phyloP scores from a whole-genome alignment of 331 rosid genomes.

The Spiraea crenata region DNA sequence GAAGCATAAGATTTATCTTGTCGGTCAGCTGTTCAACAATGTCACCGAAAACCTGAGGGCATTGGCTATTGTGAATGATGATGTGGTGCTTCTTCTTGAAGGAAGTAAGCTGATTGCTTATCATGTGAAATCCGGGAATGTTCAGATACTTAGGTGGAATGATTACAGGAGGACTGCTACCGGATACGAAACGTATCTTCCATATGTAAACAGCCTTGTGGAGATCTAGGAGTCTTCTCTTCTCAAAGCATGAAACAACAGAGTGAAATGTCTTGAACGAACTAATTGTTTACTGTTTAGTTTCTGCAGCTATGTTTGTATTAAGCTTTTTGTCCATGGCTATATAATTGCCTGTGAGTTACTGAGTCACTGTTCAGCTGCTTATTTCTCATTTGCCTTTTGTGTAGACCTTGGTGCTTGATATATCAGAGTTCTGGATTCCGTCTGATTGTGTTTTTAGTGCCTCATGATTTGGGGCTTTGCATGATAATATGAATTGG shows the following conservation, averaged over 20 bases:
- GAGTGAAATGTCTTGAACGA: neutral
- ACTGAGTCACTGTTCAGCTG: neutral
- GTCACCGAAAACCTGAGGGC: constrained; percentile 6
- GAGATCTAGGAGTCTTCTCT: neutral
- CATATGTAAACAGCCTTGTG: constrained; percentile 44
- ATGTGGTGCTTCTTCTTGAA: constrained; percentile 21
- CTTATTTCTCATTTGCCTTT: neutral
- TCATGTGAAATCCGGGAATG: constrained; percentile 13
- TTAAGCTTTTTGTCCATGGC: neutral
- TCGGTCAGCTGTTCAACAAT: neutral
- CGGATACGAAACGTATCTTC: constrained; percentile 19
- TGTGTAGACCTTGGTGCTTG: neutral
- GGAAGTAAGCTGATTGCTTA: constrained; percentile 21
- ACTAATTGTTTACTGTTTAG: neutral
- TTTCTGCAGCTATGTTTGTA: neutral
- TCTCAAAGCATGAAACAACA: no score
- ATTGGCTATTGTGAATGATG: constrained; percentile 34
- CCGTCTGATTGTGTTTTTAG: no score
- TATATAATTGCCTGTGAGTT: neutral
- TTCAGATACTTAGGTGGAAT: neutral
- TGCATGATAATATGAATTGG: no score
- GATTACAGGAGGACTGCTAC: neutral
- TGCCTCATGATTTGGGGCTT: no score
- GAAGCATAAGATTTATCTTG: constrained; percentile 16
- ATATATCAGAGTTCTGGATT: no score